These are phyloP conservation scores for Silybum marianum DNA, from an alignment of 129 eudicot species.

Conservation along the genomic window DNA sequence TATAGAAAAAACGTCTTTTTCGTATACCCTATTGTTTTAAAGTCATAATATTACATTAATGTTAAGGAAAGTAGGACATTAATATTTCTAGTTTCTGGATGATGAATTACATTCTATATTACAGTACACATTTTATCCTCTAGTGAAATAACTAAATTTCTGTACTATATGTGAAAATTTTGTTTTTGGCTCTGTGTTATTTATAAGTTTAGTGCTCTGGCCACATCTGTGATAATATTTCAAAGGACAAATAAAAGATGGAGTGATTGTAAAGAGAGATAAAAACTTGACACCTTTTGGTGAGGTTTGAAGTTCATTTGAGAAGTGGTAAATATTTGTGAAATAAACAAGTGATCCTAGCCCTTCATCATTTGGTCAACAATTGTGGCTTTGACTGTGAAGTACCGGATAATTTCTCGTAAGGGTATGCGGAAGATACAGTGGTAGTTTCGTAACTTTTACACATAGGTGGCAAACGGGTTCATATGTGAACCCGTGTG, in stretches of 20 bases:
- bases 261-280: background rate
- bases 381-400: too few relatives aligned
- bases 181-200: background rate
- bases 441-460: too few relatives aligned
- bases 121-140: background rate
- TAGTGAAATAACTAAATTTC: background rate
- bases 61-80: background rate
- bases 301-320: too few relatives aligned
- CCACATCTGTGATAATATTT: background rate
- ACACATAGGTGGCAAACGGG: too few relatives aligned
- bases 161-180: background rate
- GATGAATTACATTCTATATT: background rate
- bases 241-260: background rate
- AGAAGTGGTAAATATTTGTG: too few relatives aligned
- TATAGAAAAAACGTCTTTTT: background rate
- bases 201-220: background rate
- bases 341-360: too few relatives aligned
- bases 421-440: too few relatives aligned
- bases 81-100: background rate
- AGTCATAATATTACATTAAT: constrained; percentile 9
- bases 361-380: too few relatives aligned
- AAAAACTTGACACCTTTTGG: too few relatives aligned
- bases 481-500: too few relatives aligned
- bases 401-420: too few relatives aligned
- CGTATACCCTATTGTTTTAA: background rate